A percentile compares a stretch with the other conserved stretches of the same genome.
These are phyloP conservation scores for Fusarium pseudoanthophilum DNA, from an alignment of 2,329 filamentous ascomycete species.

Conservation along the genomic window DNA sequence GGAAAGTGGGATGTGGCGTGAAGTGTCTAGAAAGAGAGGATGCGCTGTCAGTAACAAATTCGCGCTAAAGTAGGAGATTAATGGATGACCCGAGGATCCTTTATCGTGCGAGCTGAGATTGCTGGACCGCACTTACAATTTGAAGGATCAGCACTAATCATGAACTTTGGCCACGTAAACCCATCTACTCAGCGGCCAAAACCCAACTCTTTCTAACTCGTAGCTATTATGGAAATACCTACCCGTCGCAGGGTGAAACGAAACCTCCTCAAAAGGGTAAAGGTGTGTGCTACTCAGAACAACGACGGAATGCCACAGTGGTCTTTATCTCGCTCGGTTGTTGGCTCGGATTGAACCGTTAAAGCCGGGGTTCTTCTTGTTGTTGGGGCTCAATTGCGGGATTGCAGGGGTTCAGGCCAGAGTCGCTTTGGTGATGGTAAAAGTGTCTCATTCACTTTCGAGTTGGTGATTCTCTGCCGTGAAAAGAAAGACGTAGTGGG, in stretches of 20 bases:
- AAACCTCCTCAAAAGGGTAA: slow-evolving; percentile 1
- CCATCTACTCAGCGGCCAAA: not conserved
- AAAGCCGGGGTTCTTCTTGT: slow-evolving; percentile 8
- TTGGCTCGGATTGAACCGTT: slow-evolving; percentile 11
- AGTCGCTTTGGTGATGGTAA: not conserved
- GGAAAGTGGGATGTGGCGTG: slow-evolving; percentile 41
- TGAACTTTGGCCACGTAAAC: slow-evolving; percentile 5
- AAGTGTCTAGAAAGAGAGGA: slow-evolving; percentile 35
- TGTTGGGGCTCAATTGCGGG: slow-evolving; percentile 20
- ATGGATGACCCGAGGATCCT: slow-evolving; percentile 22
- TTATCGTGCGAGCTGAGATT: slow-evolving; percentile 14
- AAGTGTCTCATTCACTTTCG: not conserved
- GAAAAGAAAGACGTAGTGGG: not conserved
- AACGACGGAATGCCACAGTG: slow-evolving; percentile 29
- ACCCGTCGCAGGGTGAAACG: slow-evolving; percentile 1
- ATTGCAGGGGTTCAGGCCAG: slow-evolving; percentile 12
- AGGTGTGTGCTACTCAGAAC: not conserved
- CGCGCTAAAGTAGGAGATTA: slow-evolving; percentile 29
- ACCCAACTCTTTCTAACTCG: not conserved
- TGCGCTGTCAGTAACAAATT: slow-evolving; percentile 35
- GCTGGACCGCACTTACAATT: slow-evolving; percentile 12
- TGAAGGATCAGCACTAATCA: slow-evolving; percentile 17
- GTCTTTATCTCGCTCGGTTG: slow-evolving; percentile 21
- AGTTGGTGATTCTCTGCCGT: not conserved
- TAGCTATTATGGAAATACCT: not conserved